phyloP scores from a whole-genome alignment of 192 early-diverging fungal genomes.

The Coemansia sp. region DNA sequence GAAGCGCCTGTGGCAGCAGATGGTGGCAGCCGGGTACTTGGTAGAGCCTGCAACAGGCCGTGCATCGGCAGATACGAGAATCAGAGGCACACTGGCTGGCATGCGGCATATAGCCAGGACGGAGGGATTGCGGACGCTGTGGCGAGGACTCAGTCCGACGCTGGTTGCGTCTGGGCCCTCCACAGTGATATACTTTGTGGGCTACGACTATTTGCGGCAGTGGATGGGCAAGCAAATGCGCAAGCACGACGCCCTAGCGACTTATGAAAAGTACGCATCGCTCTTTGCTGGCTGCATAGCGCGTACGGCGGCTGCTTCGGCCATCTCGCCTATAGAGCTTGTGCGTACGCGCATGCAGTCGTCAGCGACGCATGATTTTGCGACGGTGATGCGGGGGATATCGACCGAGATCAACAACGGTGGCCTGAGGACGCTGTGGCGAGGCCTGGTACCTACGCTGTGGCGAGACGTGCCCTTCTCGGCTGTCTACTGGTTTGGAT shows the following conservation, averaged over 20 bases:
- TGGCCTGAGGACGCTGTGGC: constrained; percentile 75
- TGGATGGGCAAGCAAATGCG: constrained; percentile 29
- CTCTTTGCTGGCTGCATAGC: constrained; percentile 78
- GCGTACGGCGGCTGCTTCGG: constrained; percentile 73
- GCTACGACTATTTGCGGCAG: constrained; percentile 87
- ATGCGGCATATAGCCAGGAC: constrained; percentile 76
- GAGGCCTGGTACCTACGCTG: constrained; percentile 85
- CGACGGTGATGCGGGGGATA: constrained; percentile 63
- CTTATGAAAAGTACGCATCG: constrained; percentile 65
- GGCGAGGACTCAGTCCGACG: constrained; percentile 86
- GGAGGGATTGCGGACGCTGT: constrained; percentile 82
- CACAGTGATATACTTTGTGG: constrained; percentile 93
- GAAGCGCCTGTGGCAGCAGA: constrained; percentile 22
- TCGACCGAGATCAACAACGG: constrained; percentile 61
- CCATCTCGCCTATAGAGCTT: constrained; percentile 89
- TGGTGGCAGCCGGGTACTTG: constrained; percentile 9
- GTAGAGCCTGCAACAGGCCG: neutral
- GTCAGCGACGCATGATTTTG: constrained; percentile 62
- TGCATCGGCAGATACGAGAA: constrained; percentile 5
- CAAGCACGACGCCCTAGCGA: constrained; percentile 22
- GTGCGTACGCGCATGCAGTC: constrained; percentile 93
- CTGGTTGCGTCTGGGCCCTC: constrained; percentile 89
- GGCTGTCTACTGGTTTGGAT: constrained; percentile 92
- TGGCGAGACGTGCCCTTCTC: constrained; percentile 98
- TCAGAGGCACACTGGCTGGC: constrained; percentile 63